Evolutionary conservation across 371 early-diverging fungal genomes (phyloP), one percentile per base, ranked within the genome.

Genomic region (Apophysomyces variabilis): DNA sequence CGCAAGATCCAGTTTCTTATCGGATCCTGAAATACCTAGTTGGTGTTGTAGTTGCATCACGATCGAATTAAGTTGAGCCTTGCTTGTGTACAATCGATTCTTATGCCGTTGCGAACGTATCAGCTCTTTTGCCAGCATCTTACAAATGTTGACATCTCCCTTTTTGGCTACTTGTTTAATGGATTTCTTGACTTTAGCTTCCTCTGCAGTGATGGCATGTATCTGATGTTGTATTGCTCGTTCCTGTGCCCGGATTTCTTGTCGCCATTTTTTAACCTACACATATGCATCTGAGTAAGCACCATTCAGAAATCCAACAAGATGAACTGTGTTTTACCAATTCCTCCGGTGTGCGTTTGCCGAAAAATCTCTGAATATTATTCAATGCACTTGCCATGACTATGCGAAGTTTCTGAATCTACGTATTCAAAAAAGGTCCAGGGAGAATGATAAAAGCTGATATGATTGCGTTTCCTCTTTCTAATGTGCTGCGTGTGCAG

Each of bases 61-160:
- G 58, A 98, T 87, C 12, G 94, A 93, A 74, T 94, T 95, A 69
- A 98, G 83, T 72, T 96, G 97, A 0, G 97, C 98, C 69, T 96
- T 96, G 69, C 89, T 90, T 26, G 93, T 94, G 67, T 90, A 84
- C 41, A 98, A 64, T 39, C 96, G 83, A 60, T 92, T 86, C 70
- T 90, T 92, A 32, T 95, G 93, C 65, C 86, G 89, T 57, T 90
- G 80, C 57, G 92, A 89, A 7, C 91, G 85, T 36, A 95, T 90
- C 43, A 98, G 77, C 72, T 95, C 96, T 70, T 90, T 93, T 16
- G 97, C 97, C 35, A 96, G 78, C 47, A 85, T 82, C 66, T 85
- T 92, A 75, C 96, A 96, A 13, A 85, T 86, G 43, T 83, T 85
- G 36, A 74, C 66, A 77, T 97, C 96, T 44, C 90, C 90, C 66